phyloP scores from a whole-genome alignment of 352 stramenopile species.

The Pythium guiyangense region DNA sequence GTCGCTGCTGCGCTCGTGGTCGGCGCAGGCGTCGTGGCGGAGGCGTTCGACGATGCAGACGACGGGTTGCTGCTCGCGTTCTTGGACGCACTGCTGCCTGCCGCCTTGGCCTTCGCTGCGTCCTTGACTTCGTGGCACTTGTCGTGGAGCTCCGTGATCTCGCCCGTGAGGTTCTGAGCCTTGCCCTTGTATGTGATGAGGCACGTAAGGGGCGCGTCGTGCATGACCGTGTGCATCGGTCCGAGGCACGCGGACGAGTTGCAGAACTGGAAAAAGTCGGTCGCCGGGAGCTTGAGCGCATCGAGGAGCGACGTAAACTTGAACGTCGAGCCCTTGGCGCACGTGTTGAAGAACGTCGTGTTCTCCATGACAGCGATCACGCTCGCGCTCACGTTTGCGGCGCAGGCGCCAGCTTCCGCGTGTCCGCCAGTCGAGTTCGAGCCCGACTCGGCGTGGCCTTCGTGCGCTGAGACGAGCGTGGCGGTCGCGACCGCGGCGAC shows the following conservation, averaged over 20 bases:
- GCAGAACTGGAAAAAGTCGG: constrained; percentile 53
- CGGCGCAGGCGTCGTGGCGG: background rate
- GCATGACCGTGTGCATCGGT: constrained; percentile 49
- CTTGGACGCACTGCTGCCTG: background rate
- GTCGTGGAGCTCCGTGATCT: constrained; percentile 39
- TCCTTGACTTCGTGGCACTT: constrained; percentile 35
- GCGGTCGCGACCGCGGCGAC: constrained; percentile 14
- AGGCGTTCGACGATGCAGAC: background rate
- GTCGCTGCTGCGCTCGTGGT: background rate
- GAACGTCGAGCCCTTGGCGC: constrained; percentile 37
- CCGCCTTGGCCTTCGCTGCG: constrained; percentile 5
- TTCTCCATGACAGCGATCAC: constrained; percentile 42
- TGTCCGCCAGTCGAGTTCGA: background rate
- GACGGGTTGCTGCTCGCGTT: background rate
- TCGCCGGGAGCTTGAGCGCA: constrained; percentile 33
- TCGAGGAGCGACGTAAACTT: constrained; percentile 43
- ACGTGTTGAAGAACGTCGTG: constrained; percentile 47
- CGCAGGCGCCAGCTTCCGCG: constrained; percentile 17
- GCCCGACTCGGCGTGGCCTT: constrained; percentile 4
- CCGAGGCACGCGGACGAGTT: constrained; percentile 47
- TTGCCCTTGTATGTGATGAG: constrained; percentile 39
- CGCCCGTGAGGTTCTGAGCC: constrained; percentile 29
- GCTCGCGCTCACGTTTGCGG: constrained; percentile 23
- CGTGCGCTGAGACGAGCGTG: constrained; percentile 9
- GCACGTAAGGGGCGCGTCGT: constrained; percentile 29